Evolutionary conservation across 257 asterid genomes (phyloP).

Genomic region (Solanum microdontum): DNA sequence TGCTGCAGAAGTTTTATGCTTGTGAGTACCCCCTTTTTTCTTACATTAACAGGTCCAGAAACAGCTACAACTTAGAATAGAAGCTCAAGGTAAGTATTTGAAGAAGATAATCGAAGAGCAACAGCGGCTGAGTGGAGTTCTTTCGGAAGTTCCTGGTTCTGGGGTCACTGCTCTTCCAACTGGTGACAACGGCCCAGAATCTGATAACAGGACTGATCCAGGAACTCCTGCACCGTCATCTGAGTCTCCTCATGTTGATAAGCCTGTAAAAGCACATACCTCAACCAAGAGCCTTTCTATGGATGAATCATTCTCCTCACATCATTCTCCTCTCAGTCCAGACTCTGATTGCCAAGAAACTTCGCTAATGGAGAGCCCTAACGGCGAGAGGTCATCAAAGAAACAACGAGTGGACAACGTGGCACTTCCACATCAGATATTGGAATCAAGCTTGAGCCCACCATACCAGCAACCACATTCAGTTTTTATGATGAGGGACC

Average conservation of each 20-base stretch:
- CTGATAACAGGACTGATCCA: constrained; percentile 53
- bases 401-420: constrained; percentile 31
- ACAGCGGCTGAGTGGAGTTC: constrained; percentile 71
- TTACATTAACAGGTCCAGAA: constrained; percentile 61
- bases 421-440: constrained; percentile 39
- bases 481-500: constrained; percentile 34
- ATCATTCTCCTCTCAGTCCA: constrained; percentile 75
- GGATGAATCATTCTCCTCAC: constrained; percentile 74
- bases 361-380: constrained; percentile 37
- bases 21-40: background rate
- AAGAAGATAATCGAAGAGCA: constrained; percentile 96
- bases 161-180: constrained; percentile 31
- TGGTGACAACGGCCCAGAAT: constrained; percentile 32
- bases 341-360: constrained; percentile 47
- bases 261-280: constrained; percentile 35
- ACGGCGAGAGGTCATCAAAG: constrained; percentile 37
- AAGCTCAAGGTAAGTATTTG: constrained; percentile 96
- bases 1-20: background rate
- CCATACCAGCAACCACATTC: constrained; percentile 40
- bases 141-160: constrained; percentile 48
- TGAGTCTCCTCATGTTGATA: constrained; percentile 46
- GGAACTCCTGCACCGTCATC: constrained; percentile 80
- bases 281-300: constrained; percentile 47
- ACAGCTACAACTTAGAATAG: constrained; percentile 85
- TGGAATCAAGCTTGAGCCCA: constrained; percentile 44